phyloP scores from a whole-genome alignment of 1,139 yeast species.

The Geotrichum histeridarum region DNA sequence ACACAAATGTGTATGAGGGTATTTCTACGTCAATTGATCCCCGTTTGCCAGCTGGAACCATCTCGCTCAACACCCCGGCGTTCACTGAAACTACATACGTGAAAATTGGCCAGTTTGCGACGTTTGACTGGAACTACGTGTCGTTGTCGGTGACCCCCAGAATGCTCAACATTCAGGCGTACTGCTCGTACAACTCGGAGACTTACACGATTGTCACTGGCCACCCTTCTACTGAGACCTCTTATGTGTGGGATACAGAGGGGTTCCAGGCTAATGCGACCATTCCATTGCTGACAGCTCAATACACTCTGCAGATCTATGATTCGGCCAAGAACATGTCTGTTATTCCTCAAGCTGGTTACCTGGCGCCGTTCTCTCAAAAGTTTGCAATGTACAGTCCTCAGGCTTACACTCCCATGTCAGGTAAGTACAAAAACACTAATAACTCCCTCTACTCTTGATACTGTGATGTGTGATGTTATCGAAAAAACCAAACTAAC shows the following conservation, averaged over 20 bases:
- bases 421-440: constrained; percentile 17
- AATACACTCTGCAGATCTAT: constrained; percentile 37
- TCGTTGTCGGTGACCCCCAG: constrained; percentile 37
- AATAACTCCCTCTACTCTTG: too few relatives aligned
- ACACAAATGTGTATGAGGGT: constrained; percentile 16
- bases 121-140: constrained; percentile 42
- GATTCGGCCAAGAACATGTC: constrained; percentile 34
- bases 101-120: constrained; percentile 39
- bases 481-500: not conserved
- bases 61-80: constrained; percentile 36
- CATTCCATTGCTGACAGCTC: constrained; percentile 35
- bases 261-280: constrained; percentile 31
- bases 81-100: constrained; percentile 38
- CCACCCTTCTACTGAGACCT: constrained; percentile 33
- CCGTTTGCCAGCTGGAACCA: constrained; percentile 38
- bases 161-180: constrained; percentile 38
- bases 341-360: constrained; percentile 35
- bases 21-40: constrained; percentile 33
- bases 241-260: constrained; percentile 40
- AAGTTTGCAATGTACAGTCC: constrained; percentile 39
- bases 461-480: not conserved
- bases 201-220: constrained; percentile 38
- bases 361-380: constrained; percentile 31
- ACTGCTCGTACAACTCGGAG: constrained; percentile 37
- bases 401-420: constrained; percentile 36